Conservation (phyloP, 768 basidiomycete genomes). For the Dacryopinax spathularia region DNA sequence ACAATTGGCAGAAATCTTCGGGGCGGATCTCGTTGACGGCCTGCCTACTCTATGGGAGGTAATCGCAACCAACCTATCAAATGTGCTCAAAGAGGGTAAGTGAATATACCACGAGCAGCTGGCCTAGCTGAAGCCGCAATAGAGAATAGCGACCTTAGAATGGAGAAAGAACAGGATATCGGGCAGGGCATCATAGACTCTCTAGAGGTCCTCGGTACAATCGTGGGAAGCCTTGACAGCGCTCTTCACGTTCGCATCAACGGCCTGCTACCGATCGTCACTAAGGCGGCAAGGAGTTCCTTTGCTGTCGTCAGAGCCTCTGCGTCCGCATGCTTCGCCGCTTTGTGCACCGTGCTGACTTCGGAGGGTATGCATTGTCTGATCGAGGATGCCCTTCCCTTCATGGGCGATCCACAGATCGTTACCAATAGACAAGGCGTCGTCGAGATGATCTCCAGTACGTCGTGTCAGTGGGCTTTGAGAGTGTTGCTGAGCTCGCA, state of each 20-base stretch:
- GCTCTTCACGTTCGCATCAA: constrained; percentile 54
- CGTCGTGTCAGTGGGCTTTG: constrained; percentile 26
- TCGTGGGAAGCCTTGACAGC: constrained; percentile 59
- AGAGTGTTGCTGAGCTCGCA: neutral
- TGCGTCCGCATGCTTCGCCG: constrained; percentile 75
- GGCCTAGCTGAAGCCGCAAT: constrained; percentile 13
- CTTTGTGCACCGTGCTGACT: constrained; percentile 75
- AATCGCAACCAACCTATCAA: constrained; percentile 64
- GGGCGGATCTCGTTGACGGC: constrained; percentile 48
- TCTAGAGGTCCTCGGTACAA: constrained; percentile 73
- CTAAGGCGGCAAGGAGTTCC: constrained; percentile 63
- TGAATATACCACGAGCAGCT: constrained; percentile 2
- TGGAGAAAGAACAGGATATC: constrained; percentile 43
- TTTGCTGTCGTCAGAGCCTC: constrained; percentile 84
- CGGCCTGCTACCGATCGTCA: constrained; percentile 61
- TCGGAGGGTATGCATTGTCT: constrained; percentile 75
- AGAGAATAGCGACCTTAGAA: constrained; percentile 45
- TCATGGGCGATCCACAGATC: constrained; percentile 62
- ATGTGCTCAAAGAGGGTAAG: constrained; percentile 53
- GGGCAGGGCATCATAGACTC: constrained; percentile 90
- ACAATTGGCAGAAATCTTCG: constrained; percentile 64
- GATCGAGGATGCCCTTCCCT: constrained; percentile 70
- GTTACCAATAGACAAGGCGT: constrained; percentile 74
- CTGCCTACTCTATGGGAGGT: constrained; percentile 96
- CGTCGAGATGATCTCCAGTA: constrained; percentile 81